These are phyloP conservation scores for Sporisorium exsertum DNA, from an alignment of 1,284 basidiomycete species.

Conservation along the genomic window DNA sequence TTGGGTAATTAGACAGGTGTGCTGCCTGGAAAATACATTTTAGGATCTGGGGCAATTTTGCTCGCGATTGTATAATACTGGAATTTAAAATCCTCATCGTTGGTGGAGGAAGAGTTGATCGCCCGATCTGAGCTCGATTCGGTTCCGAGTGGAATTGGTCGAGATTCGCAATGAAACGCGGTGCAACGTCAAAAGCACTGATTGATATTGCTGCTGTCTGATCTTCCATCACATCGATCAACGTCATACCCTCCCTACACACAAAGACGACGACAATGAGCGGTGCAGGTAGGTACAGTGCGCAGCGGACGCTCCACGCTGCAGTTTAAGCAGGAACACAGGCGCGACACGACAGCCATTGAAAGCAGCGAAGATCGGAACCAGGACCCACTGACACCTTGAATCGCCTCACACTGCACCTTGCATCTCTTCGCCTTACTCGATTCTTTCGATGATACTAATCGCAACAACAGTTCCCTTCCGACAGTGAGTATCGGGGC, in stretches of 20 bases:
- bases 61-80: too few species aligned
- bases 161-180: conserved; percentile 23
- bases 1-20: too few species aligned
- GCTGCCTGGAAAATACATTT: too few species aligned
- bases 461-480: conserved; percentile 37
- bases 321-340: not conserved
- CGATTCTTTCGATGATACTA: not conserved
- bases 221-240: conserved; percentile 26
- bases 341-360: not conserved
- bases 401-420: too few species aligned
- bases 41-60: too few species aligned
- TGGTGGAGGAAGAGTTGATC: conserved; percentile 17
- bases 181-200: not conserved
- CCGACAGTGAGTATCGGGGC: conserved; percentile 40
- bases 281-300: conserved; percentile 38
- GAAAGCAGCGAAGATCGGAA: not conserved
- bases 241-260: conserved; percentile 7
- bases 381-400: conserved; percentile 15
- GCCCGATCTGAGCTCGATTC: conserved; percentile 31
- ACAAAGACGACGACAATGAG: conserved; percentile 36
- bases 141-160: conserved; percentile 35
- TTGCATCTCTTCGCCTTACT: not conserved
- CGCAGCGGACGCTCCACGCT: not conserved
- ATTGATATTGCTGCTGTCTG: not conserved
- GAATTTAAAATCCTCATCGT: too few species aligned